Percentiles rank a stretch among this genome's conserved stretches.
These are phyloP conservation scores for Fusarium coffeatum DNA, from an alignment of 2,329 filamentous ascomycete species.

Conservation along the genomic window DNA sequence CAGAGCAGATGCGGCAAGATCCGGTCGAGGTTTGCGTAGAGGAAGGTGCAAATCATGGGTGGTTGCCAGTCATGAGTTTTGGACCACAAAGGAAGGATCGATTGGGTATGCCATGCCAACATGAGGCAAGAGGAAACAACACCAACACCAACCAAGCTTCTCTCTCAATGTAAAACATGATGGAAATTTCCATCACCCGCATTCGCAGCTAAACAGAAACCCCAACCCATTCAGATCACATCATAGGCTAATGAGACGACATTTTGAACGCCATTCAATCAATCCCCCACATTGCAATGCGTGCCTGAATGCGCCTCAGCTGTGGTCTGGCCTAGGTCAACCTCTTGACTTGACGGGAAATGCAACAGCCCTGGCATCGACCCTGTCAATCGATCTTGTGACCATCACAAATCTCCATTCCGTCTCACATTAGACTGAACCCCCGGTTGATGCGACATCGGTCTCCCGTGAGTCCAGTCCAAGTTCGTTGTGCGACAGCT, in stretches of 20 bases:
- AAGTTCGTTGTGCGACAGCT: neutral
- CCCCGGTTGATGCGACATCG: constrained; percentile 44
- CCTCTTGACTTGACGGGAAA: constrained; percentile 27
- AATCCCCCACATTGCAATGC: constrained; percentile 32
- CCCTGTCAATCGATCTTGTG: constrained; percentile 46
- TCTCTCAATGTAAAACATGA: constrained; percentile 22
- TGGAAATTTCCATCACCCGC: neutral
- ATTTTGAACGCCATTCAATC: constrained; percentile 8
- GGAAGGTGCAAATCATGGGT: neutral
- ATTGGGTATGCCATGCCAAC: neutral
- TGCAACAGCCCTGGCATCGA: constrained; percentile 22
- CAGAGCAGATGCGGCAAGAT: constrained; percentile 15
- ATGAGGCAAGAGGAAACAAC: constrained; percentile 36
- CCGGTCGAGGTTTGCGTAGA: constrained; percentile 30
- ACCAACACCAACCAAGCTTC: neutral
- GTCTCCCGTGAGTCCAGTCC: constrained; percentile 29
- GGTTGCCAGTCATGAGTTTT: neutral
- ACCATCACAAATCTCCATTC: constrained; percentile 44
- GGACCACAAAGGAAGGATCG: neutral
- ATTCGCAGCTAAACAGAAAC: neutral
- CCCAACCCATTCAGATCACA: neutral
- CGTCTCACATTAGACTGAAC: constrained; percentile 38
- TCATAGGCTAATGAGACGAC: neutral
- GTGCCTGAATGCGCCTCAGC: constrained; percentile 29
- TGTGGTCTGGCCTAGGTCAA: constrained; percentile 27